Conservation (phyloP, 345 rosid genomes). For the Arabis hirsuta region DNA sequence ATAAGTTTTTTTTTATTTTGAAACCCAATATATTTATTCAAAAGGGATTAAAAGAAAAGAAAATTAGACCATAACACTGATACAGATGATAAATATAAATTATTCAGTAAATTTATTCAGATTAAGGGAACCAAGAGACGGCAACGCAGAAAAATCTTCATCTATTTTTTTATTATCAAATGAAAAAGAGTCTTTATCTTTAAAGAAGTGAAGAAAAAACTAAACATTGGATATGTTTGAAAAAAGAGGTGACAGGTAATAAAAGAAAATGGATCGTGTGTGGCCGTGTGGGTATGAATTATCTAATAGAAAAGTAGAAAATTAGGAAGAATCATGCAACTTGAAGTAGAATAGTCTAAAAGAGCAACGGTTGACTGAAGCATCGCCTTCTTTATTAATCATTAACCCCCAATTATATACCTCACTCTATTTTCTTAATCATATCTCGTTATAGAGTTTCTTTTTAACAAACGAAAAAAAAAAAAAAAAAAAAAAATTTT, state of each 20-base stretch:
- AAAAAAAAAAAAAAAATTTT: background rate
- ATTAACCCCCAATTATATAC: slow-evolving; percentile 25
- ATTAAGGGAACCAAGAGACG: background rate
- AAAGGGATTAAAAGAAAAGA: background rate
- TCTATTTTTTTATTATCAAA: background rate
- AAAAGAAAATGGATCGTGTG: slow-evolving; percentile 11
- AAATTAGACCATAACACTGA: background rate
- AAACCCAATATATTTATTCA: background rate
- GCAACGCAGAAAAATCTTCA: background rate
- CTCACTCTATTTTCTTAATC: slow-evolving; percentile 14
- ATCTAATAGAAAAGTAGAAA: background rate
- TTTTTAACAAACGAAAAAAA: background rate
- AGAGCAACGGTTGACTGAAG: slow-evolving; percentile 40
- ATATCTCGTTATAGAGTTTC: background rate
- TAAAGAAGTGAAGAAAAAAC: background rate
- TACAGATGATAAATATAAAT: background rate
- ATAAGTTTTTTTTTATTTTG: background rate
- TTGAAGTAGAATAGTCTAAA: slow-evolving; percentile 37
- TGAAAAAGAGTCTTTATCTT: slow-evolving; percentile 8
- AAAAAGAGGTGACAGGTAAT: background rate
- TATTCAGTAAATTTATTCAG: background rate
- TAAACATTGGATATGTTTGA: background rate
- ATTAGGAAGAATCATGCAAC: slow-evolving; percentile 18
- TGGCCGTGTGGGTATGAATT: background rate
- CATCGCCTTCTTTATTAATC: slow-evolving; percentile 17